Conservation (phyloP, 148 eudicot genomes). For the Dysphania ambrosioides region DNA sequence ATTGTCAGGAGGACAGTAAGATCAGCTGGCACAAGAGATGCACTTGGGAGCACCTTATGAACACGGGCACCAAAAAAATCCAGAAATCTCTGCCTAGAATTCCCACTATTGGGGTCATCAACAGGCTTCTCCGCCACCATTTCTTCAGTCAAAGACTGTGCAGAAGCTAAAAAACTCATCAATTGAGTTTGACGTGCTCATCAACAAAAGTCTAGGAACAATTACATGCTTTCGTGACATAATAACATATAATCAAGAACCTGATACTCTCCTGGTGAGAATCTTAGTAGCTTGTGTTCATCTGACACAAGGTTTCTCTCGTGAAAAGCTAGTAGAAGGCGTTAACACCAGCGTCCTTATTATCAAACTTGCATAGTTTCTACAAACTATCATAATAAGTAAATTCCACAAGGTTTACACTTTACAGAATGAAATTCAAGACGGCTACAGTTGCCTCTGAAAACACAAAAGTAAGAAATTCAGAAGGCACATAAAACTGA, state of each 20-base stretch:
- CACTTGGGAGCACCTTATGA: slow-evolving; percentile 83
- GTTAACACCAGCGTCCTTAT: slow-evolving; percentile 26
- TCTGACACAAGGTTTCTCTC: slow-evolving; percentile 15
- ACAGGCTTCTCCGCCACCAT: slow-evolving; percentile 39
- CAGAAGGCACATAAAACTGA: no score
- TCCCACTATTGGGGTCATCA: slow-evolving; percentile 58
- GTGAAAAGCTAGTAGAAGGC: slow-evolving; percentile 30
- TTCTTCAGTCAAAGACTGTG: slow-evolving; percentile 62
- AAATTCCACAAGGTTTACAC: background rate
- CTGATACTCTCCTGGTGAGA: slow-evolving; percentile 50
- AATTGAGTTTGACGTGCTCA: slow-evolving; percentile 27
- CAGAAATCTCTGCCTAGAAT: slow-evolving; percentile 70
- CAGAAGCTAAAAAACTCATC: slow-evolving; percentile 65
- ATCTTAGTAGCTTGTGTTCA: slow-evolving; percentile 16
- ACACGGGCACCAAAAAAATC: slow-evolving; percentile 85
- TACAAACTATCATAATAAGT: slow-evolving; percentile 30
- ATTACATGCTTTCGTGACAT: background rate
- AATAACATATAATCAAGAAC: slow-evolving; percentile 34
- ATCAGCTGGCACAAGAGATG: slow-evolving; percentile 98
- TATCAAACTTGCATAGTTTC: slow-evolving; percentile 33
- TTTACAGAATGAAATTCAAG: background rate
- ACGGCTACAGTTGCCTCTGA: no score
- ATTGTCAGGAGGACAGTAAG: slow-evolving; percentile 94
- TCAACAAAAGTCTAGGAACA: slow-evolving; percentile 22
- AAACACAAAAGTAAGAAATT: no score